These are phyloP conservation scores for Lasiosphaeria hispida DNA, from an alignment of 495 filamentous ascomycete species.

Conservation along the genomic window DNA sequence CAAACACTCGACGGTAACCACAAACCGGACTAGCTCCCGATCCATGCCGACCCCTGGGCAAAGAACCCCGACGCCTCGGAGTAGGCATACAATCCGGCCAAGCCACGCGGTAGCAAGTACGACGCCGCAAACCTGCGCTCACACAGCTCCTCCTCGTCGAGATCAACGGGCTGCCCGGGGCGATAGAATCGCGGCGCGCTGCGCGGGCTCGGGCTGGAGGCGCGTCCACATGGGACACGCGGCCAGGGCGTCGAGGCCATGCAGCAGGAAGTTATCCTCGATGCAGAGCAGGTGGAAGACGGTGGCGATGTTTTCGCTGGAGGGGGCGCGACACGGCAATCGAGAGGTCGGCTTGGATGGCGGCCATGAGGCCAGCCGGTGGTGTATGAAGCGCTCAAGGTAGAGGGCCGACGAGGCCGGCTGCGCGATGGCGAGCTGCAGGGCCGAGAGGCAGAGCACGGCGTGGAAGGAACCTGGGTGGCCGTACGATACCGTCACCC, in stretches of 20 bases:
- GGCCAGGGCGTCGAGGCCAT: background rate
- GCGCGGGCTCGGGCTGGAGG: conserved; percentile 13
- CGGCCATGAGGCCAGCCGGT: conserved; percentile 14
- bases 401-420: background rate
- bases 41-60: conserved; percentile 5
- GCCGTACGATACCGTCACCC: conserved; percentile 10
- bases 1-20: conserved; percentile 13
- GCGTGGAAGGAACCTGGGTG: conserved; percentile 14
- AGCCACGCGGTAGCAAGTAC: conserved; percentile 3
- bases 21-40: background rate
- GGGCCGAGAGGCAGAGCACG: conserved; percentile 11
- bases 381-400: conserved; percentile 17
- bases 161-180: background rate
- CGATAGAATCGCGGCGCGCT: conserved; percentile 8
- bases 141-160: background rate
- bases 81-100: conserved; percentile 16
- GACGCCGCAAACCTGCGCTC: conserved; percentile 14
- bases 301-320: conserved; percentile 16
- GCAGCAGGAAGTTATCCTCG: conserved; percentile 15
- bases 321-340: background rate
- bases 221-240: background rate
- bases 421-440: conserved; percentile 14
- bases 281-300: conserved; percentile 18
- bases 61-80: conserved; percentile 4
- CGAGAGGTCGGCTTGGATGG: conserved; percentile 8